Conservation (phyloP, 1,139 yeast species). For the Nematodospora anomalae region DNA sequence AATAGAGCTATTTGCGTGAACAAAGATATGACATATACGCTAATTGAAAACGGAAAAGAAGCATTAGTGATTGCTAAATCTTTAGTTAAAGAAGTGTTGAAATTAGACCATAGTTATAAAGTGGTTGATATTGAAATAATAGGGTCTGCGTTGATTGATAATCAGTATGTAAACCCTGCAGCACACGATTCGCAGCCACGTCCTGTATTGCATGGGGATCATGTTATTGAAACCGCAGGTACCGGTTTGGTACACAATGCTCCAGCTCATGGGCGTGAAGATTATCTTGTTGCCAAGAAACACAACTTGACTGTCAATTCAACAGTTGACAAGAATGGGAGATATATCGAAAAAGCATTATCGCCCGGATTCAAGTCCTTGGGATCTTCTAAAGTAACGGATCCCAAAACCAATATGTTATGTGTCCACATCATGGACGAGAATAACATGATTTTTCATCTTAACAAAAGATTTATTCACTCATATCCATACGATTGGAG, state of each 20-base stretch:
- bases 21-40: slow-evolving; percentile 55
- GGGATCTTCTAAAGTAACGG: slow-evolving; percentile 60
- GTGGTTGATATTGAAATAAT: slow-evolving; percentile 14
- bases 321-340: slow-evolving; percentile 77
- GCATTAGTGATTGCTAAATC: slow-evolving; percentile 51
- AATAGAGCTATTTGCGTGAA: slow-evolving; percentile 82
- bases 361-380: slow-evolving; percentile 42
- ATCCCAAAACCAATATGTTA: slow-evolving; percentile 50
- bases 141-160: slow-evolving; percentile 49
- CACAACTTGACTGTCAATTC: slow-evolving; percentile 63
- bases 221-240: slow-evolving; percentile 81
- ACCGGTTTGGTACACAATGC: slow-evolving; percentile 97
- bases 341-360: slow-evolving; percentile 50
- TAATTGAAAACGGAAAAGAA: slow-evolving; percentile 40
- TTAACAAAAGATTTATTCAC: slow-evolving; percentile 60
- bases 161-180: slow-evolving; percentile 59
- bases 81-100: slow-evolving; percentile 33
- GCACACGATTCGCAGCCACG: slow-evolving; percentile 32
- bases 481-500: slow-evolving; percentile 98
- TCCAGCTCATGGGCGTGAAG: slow-evolving; percentile 97
- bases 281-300: slow-evolving; percentile 67
- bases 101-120: slow-evolving; percentile 36
- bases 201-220: slow-evolving; percentile 76
- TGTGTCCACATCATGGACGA: slow-evolving; percentile 41
- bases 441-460: slow-evolving; percentile 46